Evolutionary conservation across 2,329 filamentous ascomycete species (phyloP).

Genomic region (Mycosphaerelloides madeirae): DNA sequence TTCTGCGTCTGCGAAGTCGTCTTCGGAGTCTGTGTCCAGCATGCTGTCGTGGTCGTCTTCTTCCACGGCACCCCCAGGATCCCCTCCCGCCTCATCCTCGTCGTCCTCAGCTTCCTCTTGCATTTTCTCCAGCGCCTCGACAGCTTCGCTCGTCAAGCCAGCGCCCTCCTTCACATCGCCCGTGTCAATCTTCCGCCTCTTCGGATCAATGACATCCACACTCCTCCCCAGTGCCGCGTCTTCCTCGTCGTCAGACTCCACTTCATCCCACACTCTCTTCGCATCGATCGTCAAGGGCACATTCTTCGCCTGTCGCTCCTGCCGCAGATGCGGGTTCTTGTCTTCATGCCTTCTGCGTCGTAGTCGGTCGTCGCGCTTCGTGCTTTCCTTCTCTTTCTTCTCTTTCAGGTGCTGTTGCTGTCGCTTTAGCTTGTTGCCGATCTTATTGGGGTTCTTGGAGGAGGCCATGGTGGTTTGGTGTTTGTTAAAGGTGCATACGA

Average conservation of each 20-base stretch:
- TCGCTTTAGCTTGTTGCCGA: conserved; percentile 62
- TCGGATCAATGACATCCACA: conserved; percentile 44
- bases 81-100: conserved; percentile 26
- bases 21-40: conserved; percentile 55
- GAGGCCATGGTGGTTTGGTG: conserved; percentile 23
- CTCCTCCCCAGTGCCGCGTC: conserved; percentile 36
- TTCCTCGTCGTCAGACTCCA: conserved; percentile 40
- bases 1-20: conserved; percentile 38
- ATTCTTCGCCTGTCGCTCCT: conserved; percentile 70
- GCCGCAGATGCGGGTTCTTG: conserved; percentile 70
- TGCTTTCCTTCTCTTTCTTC: conserved; percentile 70
- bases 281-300: conserved; percentile 76
- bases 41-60: conserved; percentile 68
- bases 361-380: conserved; percentile 71
- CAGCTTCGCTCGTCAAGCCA: conserved; percentile 10
- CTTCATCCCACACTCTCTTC: conserved; percentile 79
- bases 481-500: neutral
- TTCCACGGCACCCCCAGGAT: conserved; percentile 30
- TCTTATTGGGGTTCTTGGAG: conserved; percentile 27
- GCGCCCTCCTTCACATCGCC: conserved; percentile 15
- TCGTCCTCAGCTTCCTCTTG: conserved; percentile 8
- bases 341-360: conserved; percentile 78
- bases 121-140: conserved; percentile 12
- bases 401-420: conserved; percentile 72
- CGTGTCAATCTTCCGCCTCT: conserved; percentile 40